Evolutionary conservation across 495 filamentous ascomycete genomes (phyloP), one percentile per base, ranked within the genome.

Genomic region (Aspergillus taichungensis): DNA sequence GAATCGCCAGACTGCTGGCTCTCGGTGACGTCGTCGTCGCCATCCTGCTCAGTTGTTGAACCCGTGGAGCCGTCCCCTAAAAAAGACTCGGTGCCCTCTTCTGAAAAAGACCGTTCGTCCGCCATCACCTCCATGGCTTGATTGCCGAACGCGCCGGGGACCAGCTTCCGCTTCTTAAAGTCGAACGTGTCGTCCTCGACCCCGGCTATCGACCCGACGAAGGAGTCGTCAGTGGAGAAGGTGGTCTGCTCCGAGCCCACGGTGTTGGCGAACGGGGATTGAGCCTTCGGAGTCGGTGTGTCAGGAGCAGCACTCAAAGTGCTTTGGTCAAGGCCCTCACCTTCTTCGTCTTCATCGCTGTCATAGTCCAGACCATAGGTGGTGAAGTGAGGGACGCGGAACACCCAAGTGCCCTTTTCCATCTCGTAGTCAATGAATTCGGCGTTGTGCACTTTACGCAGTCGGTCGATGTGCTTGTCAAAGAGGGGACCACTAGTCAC

Each of bases 361-460:
- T 90, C 85, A 51, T 92, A 87, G 50, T 88, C 84, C 40, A 96
- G 72, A n/a, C 83, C 88, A 61, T 98, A 98, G 7, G 88, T 95
- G 11, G 88, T 95, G 64, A 89, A 98, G 64, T 98, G 92, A 47
- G 88, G 80, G 33, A 98, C 92, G 13, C 71, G 81, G 69, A 98
- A 98, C 6, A 77, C 75, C 92, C 92, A 98, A 18, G 84, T 77
- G 42, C 92, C 92, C 29, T 79, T 86, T 13, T 84, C 75, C 33
- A 59, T 68, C 34, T 91, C 75, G 62, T 95, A 98, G 47, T 73
- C 69, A 38, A 88, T 68, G 50, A 95, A 95, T 30, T 79, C 78
- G 6, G 92, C 94, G 56, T 87, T 84, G 27, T 65, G 64, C 30
- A 95, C 84, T 42, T 75, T 77, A 68, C 76, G 83, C 11, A 98